These are phyloP conservation scores for Cryptosporidium meleagridis DNA, from an alignment of 169 alveolate genomes.

Conservation along the genomic window DNA sequence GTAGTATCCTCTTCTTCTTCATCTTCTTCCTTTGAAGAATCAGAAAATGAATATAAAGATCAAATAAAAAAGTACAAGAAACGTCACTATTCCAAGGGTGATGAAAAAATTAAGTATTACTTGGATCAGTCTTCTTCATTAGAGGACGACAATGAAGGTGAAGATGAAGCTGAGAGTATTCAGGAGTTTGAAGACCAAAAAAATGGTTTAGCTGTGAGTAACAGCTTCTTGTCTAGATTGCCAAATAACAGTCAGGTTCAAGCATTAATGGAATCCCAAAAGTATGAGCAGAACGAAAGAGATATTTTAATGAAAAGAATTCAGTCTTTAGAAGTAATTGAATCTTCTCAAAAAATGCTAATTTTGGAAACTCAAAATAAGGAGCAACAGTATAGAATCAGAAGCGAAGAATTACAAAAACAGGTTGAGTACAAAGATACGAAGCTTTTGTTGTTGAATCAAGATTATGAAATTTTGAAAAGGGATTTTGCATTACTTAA, in stretches of 20 bases:
- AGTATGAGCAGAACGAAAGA: conserved; percentile 25
- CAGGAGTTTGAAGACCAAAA: not conserved
- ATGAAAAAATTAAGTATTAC: conserved; percentile 36
- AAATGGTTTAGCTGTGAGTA: conserved; percentile 29
- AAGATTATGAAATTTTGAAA: conserved; percentile 52
- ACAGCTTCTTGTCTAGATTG: conserved; percentile 27
- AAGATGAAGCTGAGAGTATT: not conserved
- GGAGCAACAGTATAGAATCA: conserved; percentile 64
- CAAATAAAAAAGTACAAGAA: not conserved
- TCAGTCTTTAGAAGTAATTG: conserved; percentile 67
- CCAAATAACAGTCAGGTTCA: conserved; percentile 2
- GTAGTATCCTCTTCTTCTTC: not conserved
- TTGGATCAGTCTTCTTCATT: not conserved
- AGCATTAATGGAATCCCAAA: not conserved
- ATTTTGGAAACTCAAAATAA: conserved; percentile 64
- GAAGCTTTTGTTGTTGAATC: conserved; percentile 40
- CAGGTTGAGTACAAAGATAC: conserved; percentile 71
- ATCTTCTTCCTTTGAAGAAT: conserved; percentile 11
- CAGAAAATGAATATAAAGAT: conserved; percentile 10
- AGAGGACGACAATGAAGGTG: conserved; percentile 14
- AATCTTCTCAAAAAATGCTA: conserved; percentile 69
- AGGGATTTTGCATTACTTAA: conserved; percentile 24
- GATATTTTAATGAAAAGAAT: conserved; percentile 41
- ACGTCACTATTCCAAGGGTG: conserved; percentile 6
- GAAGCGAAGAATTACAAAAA: conserved; percentile 62